Base-by-base conservation (phyloP, 768 basidiomycete genomes). In the Termitomyces sp. region DNA sequence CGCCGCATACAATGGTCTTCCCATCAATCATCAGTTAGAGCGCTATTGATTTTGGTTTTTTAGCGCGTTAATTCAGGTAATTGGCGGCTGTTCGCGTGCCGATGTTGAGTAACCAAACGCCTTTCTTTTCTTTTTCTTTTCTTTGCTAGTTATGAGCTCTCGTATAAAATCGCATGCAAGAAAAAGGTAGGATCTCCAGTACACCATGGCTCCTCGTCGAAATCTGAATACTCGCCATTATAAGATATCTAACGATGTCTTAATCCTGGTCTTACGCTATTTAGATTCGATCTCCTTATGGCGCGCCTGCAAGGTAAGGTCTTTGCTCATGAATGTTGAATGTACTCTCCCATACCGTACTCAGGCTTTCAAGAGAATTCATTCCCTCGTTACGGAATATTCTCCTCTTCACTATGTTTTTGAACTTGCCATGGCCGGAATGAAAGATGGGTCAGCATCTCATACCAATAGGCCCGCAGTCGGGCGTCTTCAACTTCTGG, bases 231-330 rank as follows among this genome's bases (percentile, higher is more conserved):
- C 75, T 63, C 76, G 73, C 65, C 77, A 75, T 67, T 80, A 73
- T 77, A 81, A 71, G 63, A 70, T 84, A 59, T 77, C 82, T 41
- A 75, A 80, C 69, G 82, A 84, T 70, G 74, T 81, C 66, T 71
- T 84, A 55, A 74, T 81, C 57, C 61, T 74, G 23, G 80, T 82
- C 65, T 68, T 84, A 60, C 75, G 77, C 64, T 74, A 78, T 61
- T 68, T 82, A 49, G 79, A 81, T 63, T 79, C 81, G n/a, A 66
- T 71, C 16, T 74, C 80, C 26, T 66, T 84, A 54, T 79, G 76
- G 70, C 70, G 73, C 50, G 76, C 77, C 41, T 78, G 77, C 71
- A 77, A 78, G 75, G 82, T 75, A 66, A 62, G 70, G 62, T 55
- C 46, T 20, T 49, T 40, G 28, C 51, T 58, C 33, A 47, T 13